Percentiles rank a stretch among this genome's conserved stretches.
phyloP scores from a whole-genome alignment of 2,329 filamentous ascomycete genomes.

The Aspergillus neoniger region DNA sequence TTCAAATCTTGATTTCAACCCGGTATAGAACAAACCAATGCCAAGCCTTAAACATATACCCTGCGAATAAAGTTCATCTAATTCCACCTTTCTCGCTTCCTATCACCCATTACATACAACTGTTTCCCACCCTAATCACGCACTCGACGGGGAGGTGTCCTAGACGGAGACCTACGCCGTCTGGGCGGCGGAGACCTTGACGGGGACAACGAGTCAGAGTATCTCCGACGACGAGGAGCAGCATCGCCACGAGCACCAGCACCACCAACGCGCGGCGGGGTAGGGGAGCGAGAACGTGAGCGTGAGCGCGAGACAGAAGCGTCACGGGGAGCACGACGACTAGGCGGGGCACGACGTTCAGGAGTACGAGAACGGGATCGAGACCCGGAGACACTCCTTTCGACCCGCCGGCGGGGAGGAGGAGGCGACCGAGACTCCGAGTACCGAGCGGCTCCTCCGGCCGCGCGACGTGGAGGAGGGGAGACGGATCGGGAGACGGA shows the following conservation, averaged over 20 bases:
- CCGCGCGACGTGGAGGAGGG: constrained; percentile 28
- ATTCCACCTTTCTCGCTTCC: too few species aligned
- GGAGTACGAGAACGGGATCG: constrained; percentile 32
- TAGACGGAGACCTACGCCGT: constrained; percentile 18
- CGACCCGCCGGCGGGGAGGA: constrained; percentile 29
- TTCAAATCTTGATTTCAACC: too few species aligned
- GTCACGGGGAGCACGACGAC: constrained; percentile 24
- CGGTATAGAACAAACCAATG: too few species aligned
- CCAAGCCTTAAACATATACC: too few species aligned
- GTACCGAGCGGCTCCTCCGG: constrained; percentile 19
- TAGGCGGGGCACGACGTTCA: constrained; percentile 19
- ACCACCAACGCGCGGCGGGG: constrained; percentile 15
- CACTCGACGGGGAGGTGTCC: constrained; percentile 22
- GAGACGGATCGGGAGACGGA: constrained; percentile 35
- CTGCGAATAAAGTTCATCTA: too few species aligned
- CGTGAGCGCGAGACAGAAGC: constrained; percentile 30
- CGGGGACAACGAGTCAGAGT: constrained; percentile 22
- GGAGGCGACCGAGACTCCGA: constrained; percentile 35
- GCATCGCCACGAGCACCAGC: constrained; percentile 4
- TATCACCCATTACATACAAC: too few species aligned
- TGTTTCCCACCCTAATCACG: constrained; percentile 3
- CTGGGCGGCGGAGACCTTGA: constrained; percentile 26
- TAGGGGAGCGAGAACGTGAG: constrained; percentile 26
- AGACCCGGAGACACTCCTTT: constrained; percentile 25
- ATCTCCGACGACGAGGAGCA: constrained; percentile 13